Evolutionary conservation across 164 flowering plant species (phyloP).

Genomic region (Euptelea pleiosperma): DNA sequence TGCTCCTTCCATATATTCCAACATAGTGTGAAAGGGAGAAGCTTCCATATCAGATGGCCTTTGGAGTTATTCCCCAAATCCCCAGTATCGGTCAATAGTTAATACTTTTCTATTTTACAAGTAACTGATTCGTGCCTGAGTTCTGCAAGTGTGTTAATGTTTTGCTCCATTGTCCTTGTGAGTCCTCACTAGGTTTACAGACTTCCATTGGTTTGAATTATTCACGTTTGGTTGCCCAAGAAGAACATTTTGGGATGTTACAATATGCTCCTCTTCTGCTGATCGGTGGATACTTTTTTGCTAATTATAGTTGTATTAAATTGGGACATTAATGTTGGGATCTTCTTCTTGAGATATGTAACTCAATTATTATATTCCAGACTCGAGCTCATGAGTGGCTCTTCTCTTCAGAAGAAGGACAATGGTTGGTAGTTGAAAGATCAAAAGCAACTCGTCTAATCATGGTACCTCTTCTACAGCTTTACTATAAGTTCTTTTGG

Average conservation of each 20-base stretch:
- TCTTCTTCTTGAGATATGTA: conserved; percentile 23
- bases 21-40: no score
- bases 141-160: background rate
- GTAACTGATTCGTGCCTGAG: background rate
- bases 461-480: conserved; percentile 48
- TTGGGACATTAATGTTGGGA: background rate
- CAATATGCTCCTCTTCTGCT: background rate
- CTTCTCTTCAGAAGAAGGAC: conserved; percentile 94
- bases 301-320: background rate
- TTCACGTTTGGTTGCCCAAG: background rate
- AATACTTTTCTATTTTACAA: background rate
- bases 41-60: no score
- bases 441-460: conserved; percentile 83
- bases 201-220: background rate
- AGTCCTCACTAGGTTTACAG: background rate
- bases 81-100: no score
- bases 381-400: conserved; percentile 87
- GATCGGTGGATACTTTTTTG: background rate
- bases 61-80: no score
- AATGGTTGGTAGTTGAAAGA: conserved; percentile 83
- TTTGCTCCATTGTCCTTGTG: background rate
- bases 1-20: no score
- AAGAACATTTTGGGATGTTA: background rate
- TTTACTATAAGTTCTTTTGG: conserved; percentile 1
- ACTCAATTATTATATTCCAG: conserved; percentile 49